A percentile compares a stretch with the other conserved stretches of the same genome.
These are phyloP conservation scores for Entonaema liquescens DNA, from an alignment of 495 filamentous ascomycete species.

Conservation along the genomic window DNA sequence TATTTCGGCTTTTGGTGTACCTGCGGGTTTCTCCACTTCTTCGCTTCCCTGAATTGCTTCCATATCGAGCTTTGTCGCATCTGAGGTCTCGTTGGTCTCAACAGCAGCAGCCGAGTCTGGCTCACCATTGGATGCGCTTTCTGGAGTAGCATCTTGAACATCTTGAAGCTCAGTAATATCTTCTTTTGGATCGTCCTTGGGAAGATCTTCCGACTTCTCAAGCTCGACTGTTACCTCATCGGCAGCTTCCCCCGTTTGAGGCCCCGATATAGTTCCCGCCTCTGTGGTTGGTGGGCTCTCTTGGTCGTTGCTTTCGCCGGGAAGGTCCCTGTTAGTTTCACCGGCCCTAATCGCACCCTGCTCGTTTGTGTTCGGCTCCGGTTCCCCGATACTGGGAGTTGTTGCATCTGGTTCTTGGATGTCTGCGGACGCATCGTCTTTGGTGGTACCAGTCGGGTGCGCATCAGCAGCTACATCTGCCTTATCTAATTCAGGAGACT, in stretches of 20 bases:
- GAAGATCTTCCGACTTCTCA: neutral
- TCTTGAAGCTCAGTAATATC: neutral
- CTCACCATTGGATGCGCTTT: neutral
- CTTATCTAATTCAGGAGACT: conserved; percentile 17
- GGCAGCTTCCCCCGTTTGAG: conserved; percentile 4
- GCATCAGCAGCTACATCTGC: conserved; percentile 3
- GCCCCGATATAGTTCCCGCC: neutral
- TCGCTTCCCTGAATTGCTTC: neutral
- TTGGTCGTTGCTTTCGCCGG: neutral
- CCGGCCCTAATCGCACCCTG: neutral
- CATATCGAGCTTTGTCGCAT: neutral
- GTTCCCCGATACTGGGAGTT: conserved; percentile 7
- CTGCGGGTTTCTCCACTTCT: neutral
- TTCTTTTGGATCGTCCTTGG: neutral
- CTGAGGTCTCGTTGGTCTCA: neutral
- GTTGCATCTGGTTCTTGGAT: conserved; percentile 1
- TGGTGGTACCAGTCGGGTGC: conserved; percentile 1
- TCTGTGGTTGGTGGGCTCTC: neutral
- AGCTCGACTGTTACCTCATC: neutral
- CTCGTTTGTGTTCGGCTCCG: neutral
- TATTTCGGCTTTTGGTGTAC: conserved; percentile 2
- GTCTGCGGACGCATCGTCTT: neutral
- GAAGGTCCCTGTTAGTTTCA: neutral
- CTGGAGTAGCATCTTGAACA: neutral
- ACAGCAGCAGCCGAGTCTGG: neutral